Evolutionary conservation across 257 asterid genomes (phyloP).

Genomic region (Dorcoceras hygrometricum): DNA sequence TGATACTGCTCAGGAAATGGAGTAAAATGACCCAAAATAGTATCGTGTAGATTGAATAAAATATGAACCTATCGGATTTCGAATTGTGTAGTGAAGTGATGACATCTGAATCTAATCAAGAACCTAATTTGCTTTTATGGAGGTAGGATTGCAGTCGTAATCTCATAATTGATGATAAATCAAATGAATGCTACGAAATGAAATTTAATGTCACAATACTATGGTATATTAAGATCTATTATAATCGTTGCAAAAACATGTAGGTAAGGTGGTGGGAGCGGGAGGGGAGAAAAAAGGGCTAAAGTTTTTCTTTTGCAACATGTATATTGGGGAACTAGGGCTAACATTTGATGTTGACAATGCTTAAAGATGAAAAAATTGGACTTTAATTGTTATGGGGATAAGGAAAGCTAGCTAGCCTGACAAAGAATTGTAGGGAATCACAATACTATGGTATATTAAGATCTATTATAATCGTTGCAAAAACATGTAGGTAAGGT

Average conservation of each 20-base stretch:
- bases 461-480: not conserved
- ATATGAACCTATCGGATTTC: too few relatives aligned
- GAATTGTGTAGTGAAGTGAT: not conserved
- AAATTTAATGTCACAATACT: too few relatives aligned
- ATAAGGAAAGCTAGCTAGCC: not conserved
- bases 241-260: not conserved
- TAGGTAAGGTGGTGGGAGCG: not conserved
- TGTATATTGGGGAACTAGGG: not conserved
- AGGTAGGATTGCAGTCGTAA: not conserved
- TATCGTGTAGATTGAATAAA: too few relatives aligned
- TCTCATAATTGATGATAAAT: not conserved
- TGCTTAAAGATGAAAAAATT: not conserved
- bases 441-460: too few relatives aligned
- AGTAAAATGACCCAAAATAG: too few relatives aligned
- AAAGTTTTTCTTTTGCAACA: not conserved
- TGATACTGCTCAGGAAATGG: too few relatives aligned
- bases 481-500: not conserved
- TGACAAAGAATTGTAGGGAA: not conserved
- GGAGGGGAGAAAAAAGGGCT: not conserved
- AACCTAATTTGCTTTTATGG: not conserved
- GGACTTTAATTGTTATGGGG: not conserved
- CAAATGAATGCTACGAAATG: too few relatives aligned
- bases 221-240: too few relatives aligned
- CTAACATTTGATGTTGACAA: not conserved
- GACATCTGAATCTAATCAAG: not conserved